Evolutionary conservation across 257 asterid species (phyloP).

Genomic region (Nyctanthes arbortristis): DNA sequence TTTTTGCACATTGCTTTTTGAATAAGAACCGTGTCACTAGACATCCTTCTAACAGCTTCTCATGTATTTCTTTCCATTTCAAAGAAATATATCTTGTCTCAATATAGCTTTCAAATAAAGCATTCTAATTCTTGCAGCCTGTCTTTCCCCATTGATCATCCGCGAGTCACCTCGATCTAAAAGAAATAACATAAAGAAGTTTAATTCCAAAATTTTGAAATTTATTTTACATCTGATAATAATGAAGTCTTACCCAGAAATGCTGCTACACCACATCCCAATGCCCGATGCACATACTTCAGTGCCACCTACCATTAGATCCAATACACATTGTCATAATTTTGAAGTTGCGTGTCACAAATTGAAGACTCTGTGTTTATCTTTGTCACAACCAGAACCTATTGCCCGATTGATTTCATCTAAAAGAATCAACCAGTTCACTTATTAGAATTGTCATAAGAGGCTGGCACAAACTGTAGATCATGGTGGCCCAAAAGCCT

Average conservation of each 20-base stretch:
- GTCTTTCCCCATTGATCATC: conserved; percentile 89
- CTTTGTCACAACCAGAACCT: conserved; percentile 52
- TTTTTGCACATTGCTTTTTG: conserved; percentile 87
- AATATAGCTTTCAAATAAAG: conserved; percentile 60
- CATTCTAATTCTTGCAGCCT: conserved; percentile 63
- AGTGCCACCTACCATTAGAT: conserved; percentile 43
- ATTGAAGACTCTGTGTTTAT: conserved; percentile 23
- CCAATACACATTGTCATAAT: too few relatives aligned
- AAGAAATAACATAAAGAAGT: not conserved
- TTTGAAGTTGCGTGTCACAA: not conserved
- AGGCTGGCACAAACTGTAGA: conserved; percentile 42
- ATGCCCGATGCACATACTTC: conserved; percentile 54
- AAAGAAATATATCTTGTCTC: conserved; percentile 80
- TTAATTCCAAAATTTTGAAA: not conserved
- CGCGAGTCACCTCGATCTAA: conserved; percentile 64
- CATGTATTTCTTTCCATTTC: conserved; percentile 75
- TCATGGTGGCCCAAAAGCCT: too few relatives aligned
- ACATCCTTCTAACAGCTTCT: conserved; percentile 63
- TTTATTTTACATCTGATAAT: not conserved
- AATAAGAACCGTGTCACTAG: conserved; percentile 73
- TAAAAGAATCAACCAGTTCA: conserved; percentile 56
- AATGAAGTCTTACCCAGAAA: conserved; percentile 53
- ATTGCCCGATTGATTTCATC: conserved; percentile 33
- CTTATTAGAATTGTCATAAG: conserved; percentile 62
- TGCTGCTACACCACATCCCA: conserved; percentile 63